Evolutionary conservation across 768 basidiomycete genomes (phyloP).

Genomic region (Boletus tomentosulus): DNA sequence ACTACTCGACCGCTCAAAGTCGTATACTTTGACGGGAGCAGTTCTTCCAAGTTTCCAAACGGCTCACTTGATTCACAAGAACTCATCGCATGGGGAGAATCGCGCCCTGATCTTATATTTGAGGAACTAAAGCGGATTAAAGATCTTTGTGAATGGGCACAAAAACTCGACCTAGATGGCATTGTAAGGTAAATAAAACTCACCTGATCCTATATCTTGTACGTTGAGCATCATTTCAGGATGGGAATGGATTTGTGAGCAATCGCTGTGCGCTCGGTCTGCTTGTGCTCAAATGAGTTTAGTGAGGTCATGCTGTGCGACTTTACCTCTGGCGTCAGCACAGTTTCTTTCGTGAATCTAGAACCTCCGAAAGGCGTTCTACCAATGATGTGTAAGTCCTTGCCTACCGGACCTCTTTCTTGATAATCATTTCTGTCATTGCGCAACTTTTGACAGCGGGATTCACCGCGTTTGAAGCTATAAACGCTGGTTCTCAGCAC

Average conservation of each 20-base stretch:
- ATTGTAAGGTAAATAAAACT: slow-evolving; percentile 36
- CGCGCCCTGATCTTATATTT: slow-evolving; percentile 11
- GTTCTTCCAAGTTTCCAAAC: slow-evolving; percentile 39
- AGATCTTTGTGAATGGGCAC: slow-evolving; percentile 43
- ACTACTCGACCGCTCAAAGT: slow-evolving; percentile 36
- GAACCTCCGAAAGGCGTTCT: not conserved
- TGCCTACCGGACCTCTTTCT: not conserved
- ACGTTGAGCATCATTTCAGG: slow-evolving; percentile 13
- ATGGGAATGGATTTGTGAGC: slow-evolving; percentile 46
- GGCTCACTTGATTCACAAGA: slow-evolving; percentile 48
- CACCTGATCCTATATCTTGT: not conserved
- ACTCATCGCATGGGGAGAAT: slow-evolving; percentile 40
- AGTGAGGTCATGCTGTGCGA: slow-evolving; percentile 51
- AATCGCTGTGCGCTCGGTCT: not conserved
- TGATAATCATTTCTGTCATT: not conserved
- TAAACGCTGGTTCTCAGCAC: slow-evolving; percentile 17
- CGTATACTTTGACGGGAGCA: slow-evolving; percentile 51
- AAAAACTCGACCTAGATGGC: slow-evolving; percentile 39
- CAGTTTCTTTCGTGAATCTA: slow-evolving; percentile 39
- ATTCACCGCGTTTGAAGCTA: slow-evolving; percentile 5
- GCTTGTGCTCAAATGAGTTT: not conserved
- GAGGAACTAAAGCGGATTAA: slow-evolving; percentile 35
- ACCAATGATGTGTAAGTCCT: not conserved
- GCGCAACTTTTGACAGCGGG: not conserved
- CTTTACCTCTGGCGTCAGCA: slow-evolving; percentile 38